A percentile compares a stretch with the other conserved stretches of the same genome.
Evolutionary conservation across 2,329 filamentous ascomycete species (phyloP).

Genomic region (Teratosphaeria zuluensis): DNA sequence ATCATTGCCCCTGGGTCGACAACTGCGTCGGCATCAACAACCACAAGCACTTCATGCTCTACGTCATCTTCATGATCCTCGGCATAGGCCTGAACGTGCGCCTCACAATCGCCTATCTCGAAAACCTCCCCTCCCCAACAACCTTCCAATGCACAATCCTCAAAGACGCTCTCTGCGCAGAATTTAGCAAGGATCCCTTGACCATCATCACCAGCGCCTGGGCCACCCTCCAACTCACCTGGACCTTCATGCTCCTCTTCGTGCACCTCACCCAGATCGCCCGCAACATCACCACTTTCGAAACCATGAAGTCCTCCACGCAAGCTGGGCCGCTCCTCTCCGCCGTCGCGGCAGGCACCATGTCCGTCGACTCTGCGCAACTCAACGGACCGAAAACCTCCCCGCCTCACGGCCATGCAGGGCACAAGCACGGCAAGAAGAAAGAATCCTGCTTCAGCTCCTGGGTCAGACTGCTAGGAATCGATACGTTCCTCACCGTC

Average conservation of each 20-base stretch:
- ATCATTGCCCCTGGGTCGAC: conserved; percentile 97
- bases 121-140: neutral
- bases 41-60: conserved; percentile 88
- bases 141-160: conserved; percentile 59
- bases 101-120: conserved; percentile 46
- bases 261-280: conserved; percentile 91
- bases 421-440: conserved; percentile 41
- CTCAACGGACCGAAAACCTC: conserved; percentile 54
- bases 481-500: conserved; percentile 90
- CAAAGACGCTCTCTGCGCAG: conserved; percentile 61
- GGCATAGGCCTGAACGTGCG: conserved; percentile 65
- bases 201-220: conserved; percentile 72
- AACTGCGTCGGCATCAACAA: conserved; percentile 96
- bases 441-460: conserved; percentile 61
- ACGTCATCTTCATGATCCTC: conserved; percentile 66
- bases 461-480: conserved; percentile 75
- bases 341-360: conserved; percentile 63
- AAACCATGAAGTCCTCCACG: conserved; percentile 75
- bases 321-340: conserved; percentile 53
- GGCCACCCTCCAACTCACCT: conserved; percentile 75
- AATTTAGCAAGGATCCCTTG: conserved; percentile 73
- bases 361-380: conserved; percentile 57
- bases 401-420: conserved; percentile 19
- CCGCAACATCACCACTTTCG: conserved; percentile 87
- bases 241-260: conserved; percentile 93